phyloP scores from a whole-genome alignment of 2,329 filamentous ascomycete species.

The Bipolaris sorokiniana region DNA sequence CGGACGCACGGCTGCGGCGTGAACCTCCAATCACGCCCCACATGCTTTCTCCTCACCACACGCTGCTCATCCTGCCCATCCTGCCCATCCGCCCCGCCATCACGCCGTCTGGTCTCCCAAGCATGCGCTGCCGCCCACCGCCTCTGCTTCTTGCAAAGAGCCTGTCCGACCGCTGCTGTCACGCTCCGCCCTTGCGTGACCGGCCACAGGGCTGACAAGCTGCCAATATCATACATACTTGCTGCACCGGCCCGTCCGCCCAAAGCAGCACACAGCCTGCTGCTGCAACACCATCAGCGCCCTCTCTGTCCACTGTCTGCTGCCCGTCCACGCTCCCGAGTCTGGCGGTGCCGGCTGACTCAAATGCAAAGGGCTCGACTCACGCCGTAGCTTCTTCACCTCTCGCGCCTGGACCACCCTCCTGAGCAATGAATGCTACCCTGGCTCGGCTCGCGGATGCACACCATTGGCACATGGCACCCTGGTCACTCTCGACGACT shows the following conservation, averaged over 20 bases:
- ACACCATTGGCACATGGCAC: constrained; percentile 47
- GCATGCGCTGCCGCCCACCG: background rate
- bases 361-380: constrained; percentile 17
- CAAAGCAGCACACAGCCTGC: constrained; percentile 2
- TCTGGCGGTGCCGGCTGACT: constrained; percentile 13
- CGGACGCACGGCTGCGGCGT: constrained; percentile 12
- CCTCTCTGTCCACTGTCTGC: background rate
- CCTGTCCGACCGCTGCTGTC: constrained; percentile 32
- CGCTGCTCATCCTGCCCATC: constrained; percentile 2
- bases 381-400: constrained; percentile 3
- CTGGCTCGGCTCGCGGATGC: constrained; percentile 24
- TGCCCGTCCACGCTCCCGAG: background rate
- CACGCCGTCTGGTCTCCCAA: background rate
- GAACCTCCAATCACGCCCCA: constrained; percentile 21
- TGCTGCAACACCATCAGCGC: constrained; percentile 10
- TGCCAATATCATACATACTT: background rate
- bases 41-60: constrained; percentile 15
- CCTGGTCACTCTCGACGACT: constrained; percentile 32
- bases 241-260: constrained; percentile 6
- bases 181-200: constrained; percentile 22
- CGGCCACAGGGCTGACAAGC: constrained; percentile 32
- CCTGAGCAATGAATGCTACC: constrained; percentile 18
- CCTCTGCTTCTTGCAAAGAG: too few species aligned
- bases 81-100: constrained; percentile 8
- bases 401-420: constrained; percentile 18